These are phyloP conservation scores for Fraxinus albicans DNA, from an alignment of 305 asterid genomes.

Conservation along the genomic window DNA sequence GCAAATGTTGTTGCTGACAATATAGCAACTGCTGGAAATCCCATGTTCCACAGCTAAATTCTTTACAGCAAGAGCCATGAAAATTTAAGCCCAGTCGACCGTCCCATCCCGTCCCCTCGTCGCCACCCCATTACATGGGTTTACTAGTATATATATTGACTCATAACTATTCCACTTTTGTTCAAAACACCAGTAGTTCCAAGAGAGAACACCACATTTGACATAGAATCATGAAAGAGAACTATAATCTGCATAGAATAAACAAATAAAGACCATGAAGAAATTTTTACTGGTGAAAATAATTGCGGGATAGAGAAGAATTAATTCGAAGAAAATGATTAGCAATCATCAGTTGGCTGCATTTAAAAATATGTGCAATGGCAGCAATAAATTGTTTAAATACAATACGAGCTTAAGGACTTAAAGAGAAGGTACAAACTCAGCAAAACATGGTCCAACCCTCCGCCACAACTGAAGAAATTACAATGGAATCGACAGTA, in stretches of 20 bases:
- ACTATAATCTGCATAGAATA: not conserved
- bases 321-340: not conserved
- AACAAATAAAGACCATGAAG: not conserved
- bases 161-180: not conserved
- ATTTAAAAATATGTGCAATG: conserved; percentile 20
- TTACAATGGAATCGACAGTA: conserved; percentile 23
- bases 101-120: not conserved
- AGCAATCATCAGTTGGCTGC: not conserved
- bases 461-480: conserved; percentile 8
- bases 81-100: not conserved
- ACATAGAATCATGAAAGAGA: not conserved
- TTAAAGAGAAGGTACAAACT: conserved; percentile 5
- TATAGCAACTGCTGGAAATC: conserved; percentile 17
- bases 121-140: not conserved
- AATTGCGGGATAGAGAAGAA: not conserved
- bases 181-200: not conserved
- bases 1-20: not conserved
- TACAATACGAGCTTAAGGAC: conserved; percentile 26
- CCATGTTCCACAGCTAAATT: not conserved
- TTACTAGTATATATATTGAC: not conserved
- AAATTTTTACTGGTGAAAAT: not conserved
- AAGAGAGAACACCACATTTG: not conserved
- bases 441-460: conserved; percentile 31
- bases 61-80: conserved; percentile 22
- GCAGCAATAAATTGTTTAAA: conserved; percentile 30